A percentile compares a stretch with the other conserved stretches of the same genome.
These are phyloP conservation scores for Dalbergia cochinchinensis DNA, from an alignment of 306 rosid genomes.

Conservation along the genomic window DNA sequence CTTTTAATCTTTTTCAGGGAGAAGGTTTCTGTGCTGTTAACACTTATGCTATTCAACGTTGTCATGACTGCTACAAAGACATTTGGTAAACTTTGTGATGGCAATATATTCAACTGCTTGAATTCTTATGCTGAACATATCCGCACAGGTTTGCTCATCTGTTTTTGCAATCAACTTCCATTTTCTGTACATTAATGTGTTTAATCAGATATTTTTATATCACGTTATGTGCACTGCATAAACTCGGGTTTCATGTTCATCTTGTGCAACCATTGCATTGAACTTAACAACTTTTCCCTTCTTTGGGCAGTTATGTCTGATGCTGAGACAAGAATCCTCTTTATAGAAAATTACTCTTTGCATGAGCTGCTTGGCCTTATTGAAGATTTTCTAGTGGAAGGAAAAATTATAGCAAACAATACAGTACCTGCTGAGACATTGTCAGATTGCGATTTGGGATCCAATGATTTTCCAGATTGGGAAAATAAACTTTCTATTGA, in stretches of 20 bases:
- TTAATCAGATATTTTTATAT: constrained; percentile 14
- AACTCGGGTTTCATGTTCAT: background rate
- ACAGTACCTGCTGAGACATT: constrained; percentile 42
- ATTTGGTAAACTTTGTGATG: constrained; percentile 59
- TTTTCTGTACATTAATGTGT: constrained; percentile 6
- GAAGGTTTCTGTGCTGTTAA: constrained; percentile 68
- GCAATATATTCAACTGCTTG: constrained; percentile 56
- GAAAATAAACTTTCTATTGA: constrained; percentile 45
- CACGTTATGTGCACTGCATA: constrained; percentile 23
- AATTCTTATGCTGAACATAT: constrained; percentile 68
- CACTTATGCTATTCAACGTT: constrained; percentile 75
- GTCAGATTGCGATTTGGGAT: constrained; percentile 46
- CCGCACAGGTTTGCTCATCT: constrained; percentile 59
- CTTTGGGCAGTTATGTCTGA: constrained; percentile 66
- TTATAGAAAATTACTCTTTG: constrained; percentile 59
- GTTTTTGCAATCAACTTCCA: background rate
- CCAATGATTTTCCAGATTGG: constrained; percentile 47
- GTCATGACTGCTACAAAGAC: constrained; percentile 49
- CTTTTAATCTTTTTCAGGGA: constrained; percentile 63
- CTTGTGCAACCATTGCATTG: background rate
- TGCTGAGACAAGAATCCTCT: constrained; percentile 55
- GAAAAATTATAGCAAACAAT: constrained; percentile 52
- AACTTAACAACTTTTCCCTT: constrained; percentile 11
- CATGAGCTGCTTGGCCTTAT: constrained; percentile 68
- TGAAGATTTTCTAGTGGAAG: constrained; percentile 71